Conservation (phyloP, 371 early-diverging fungal genomes). For the Lichtheimia hyalospora region DNA sequence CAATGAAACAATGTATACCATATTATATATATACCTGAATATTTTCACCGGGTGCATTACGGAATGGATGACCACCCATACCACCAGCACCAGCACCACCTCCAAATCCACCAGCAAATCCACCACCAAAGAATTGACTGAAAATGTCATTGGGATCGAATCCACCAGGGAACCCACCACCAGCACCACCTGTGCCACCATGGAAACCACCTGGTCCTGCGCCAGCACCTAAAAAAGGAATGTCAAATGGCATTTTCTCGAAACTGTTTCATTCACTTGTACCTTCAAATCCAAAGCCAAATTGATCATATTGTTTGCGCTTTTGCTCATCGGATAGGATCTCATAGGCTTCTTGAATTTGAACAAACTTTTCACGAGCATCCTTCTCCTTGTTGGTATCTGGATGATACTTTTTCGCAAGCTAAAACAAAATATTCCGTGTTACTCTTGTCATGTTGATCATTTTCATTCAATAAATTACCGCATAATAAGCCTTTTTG, state of each 20-base stretch:
- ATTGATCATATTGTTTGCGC: conserved; percentile 88
- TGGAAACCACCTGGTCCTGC: conserved; percentile 44
- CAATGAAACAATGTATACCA: not conserved
- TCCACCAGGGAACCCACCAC: conserved; percentile 67
- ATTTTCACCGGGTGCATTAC: conserved; percentile 36
- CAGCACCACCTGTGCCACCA: conserved; percentile 58
- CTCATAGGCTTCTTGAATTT: conserved; percentile 96
- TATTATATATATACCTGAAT: conserved; percentile 34
- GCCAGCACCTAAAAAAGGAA: not conserved
- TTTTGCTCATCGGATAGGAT: conserved; percentile 90
- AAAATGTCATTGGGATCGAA: conserved; percentile 69
- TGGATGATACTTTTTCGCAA: conserved; percentile 95
- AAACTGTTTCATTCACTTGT: conserved; percentile 3
- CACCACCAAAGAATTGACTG: conserved; percentile 71
- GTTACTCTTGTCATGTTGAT: not conserved
- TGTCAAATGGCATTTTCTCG: not conserved
- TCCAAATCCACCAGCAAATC: conserved; percentile 35
- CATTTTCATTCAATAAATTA: conserved; percentile 15
- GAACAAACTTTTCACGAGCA: conserved; percentile 93
- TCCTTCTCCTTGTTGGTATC: conserved; percentile 90
- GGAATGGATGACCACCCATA: conserved; percentile 36
- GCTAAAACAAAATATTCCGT: conserved; percentile 31
- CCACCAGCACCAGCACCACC: conserved; percentile 43
- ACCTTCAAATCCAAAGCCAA: conserved; percentile 71
- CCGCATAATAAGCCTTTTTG: conserved; percentile 93